Percentiles rank a stretch among this genome's conserved stretches.
These are phyloP conservation scores for Macrolepiota fuliginosa DNA, from an alignment of 768 basidiomycete genomes.

Conservation along the genomic window DNA sequence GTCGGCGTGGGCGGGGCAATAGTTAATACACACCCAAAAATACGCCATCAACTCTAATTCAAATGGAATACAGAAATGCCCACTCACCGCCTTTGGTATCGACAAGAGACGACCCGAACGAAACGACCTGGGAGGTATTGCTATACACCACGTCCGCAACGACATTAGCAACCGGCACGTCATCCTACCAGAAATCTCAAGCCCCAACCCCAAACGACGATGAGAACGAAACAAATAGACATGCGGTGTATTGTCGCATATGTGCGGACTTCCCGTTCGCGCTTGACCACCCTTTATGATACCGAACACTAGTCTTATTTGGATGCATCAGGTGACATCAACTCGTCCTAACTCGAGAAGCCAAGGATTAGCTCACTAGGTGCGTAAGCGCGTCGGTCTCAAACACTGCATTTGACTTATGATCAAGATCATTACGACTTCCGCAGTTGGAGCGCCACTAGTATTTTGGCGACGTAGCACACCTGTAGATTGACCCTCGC, in stretches of 20 bases:
- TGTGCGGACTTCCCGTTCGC: background rate
- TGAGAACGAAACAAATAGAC: background rate
- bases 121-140: conserved; percentile 22
- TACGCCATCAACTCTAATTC: no score
- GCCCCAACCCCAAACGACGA: background rate
- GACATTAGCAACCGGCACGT: conserved; percentile 29
- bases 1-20: conserved; percentile 33
- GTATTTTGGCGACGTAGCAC: no score
- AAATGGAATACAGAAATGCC: no score
- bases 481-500: no score
- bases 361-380: no score
- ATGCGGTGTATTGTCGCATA: background rate
- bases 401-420: no score
- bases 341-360: no score
- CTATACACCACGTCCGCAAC: conserved; percentile 33
- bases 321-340: no score
- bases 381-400: no score
- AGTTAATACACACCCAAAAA: conserved; percentile 16
- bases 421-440: no score
- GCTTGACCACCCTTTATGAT: background rate
- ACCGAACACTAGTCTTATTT: background rate
- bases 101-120: conserved; percentile 32
- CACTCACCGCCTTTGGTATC: conserved; percentile 21
- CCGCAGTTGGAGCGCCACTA: no score
- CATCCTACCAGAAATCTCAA: conserved; percentile 17